A percentile compares a stretch with the other conserved stretches of the same genome.
These are phyloP conservation scores for Umbilicus rupestris DNA, from an alignment of 164 flowering plant species.

Conservation along the genomic window DNA sequence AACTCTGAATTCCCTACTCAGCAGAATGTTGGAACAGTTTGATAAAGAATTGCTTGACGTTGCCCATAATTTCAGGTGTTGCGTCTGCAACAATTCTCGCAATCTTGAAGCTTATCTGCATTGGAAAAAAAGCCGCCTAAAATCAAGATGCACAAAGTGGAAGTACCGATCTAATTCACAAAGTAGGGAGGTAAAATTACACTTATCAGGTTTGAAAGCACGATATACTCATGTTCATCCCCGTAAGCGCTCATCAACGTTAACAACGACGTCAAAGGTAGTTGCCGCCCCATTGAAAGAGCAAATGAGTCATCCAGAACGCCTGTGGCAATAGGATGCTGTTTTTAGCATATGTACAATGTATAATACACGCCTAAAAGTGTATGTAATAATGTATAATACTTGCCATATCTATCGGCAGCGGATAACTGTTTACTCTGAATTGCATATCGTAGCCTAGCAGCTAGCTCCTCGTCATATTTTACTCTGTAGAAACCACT, in stretches of 20 bases:
- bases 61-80: conserved; percentile 40
- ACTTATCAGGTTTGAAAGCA: conserved; percentile 61
- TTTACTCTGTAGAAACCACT: conserved; percentile 93
- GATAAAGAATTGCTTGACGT: conserved; percentile 51
- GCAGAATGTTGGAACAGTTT: conserved; percentile 68
- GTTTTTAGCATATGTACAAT: conserved; percentile 6
- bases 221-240: conserved; percentile 79
- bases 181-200: conserved; percentile 32
- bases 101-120: conserved; percentile 63
- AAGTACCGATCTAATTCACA: conserved; percentile 1
- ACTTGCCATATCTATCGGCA: conserved; percentile 83
- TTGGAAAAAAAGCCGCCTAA: conserved; percentile 4
- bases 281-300: conserved; percentile 70
- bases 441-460: conserved; percentile 66
- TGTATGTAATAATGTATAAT: neutral
- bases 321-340: conserved; percentile 34
- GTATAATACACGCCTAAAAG: neutral
- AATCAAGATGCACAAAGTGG: conserved; percentile 10
- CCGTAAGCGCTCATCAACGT: conserved; percentile 74
- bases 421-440: conserved; percentile 50
- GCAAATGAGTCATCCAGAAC: conserved; percentile 87
- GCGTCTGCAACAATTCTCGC: conserved; percentile 70
- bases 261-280: conserved; percentile 65
- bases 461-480: conserved; percentile 76
- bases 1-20: conserved; percentile 39